Base-by-base conservation (phyloP, 129 eudicot genomes). In the Flaveria robusta region DNA sequence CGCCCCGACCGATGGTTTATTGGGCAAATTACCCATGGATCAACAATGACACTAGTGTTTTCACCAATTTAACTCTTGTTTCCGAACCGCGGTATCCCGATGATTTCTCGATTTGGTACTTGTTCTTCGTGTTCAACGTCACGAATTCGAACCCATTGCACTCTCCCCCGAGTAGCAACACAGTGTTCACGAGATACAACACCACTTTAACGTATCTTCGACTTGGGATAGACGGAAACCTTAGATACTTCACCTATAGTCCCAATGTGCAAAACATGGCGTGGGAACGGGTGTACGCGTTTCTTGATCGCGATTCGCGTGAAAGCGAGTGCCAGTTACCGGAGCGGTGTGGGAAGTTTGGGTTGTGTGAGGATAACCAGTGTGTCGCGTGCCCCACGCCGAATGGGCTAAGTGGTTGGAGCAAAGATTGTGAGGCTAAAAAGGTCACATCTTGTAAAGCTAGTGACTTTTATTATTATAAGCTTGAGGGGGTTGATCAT, bases 401-500 rank as follows among this genome's bases (percentile, higher is more conserved):
- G 1, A 51, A 71, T 0, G 64, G 75, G 75, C 27, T 71, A 50
- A 27, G 1, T 3, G 75, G 64, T 26, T 70, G 27, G 75, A 71
- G 63, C n/a, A 50, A 77, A 72, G 74, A 16, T 13, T 87, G 92
- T 50, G 89, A 68, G 27, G 63, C 22, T 6, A 65, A 68, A 14
- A 56, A 69, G 49, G 71, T 43, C 10, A 54, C 68, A 12, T 77
- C 70, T 69, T 77, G 70, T 20, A 68, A 71, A 58, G 75, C 70
- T 31, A 68, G 68, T 12, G 72, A 79, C 8, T 81, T 83, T 34
- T 13, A 26, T 3, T 86, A 83, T 66, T 83, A 77, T 31, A 86
- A 86, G 49, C 71, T 86, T 26, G 74, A 56, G 52, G 86, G 87
- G 14, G 87, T 86, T 31, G 87, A 86, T 31, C 90, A 83, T 78